These are phyloP conservation scores for Cokeromyces recurvatus DNA, from an alignment of 371 early-diverging fungal genomes.

Conservation along the genomic window DNA sequence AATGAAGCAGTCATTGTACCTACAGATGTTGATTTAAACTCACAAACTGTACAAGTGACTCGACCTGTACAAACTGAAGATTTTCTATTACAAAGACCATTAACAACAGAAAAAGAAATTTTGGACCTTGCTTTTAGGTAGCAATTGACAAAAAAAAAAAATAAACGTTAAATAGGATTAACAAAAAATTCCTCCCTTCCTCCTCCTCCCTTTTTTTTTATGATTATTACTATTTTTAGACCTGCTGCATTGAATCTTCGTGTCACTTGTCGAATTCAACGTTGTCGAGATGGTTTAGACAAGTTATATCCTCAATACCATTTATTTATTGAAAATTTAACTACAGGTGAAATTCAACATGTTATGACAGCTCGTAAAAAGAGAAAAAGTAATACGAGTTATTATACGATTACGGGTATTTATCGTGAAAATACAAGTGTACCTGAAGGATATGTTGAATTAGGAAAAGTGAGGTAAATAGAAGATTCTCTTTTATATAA, in stretches of 20 bases:
- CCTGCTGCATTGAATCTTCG: conserved; percentile 72
- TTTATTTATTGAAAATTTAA: conserved; percentile 66
- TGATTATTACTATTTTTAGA: conserved; percentile 26
- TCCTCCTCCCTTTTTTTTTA: too few relatives aligned
- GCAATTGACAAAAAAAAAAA: background rate
- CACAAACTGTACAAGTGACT: conserved; percentile 31
- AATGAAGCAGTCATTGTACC: conserved; percentile 12
- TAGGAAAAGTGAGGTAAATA: conserved; percentile 61
- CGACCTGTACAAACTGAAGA: conserved; percentile 37
- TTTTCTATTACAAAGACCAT: conserved; percentile 25
- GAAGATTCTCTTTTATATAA: background rate
- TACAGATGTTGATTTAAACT: conserved; percentile 8
- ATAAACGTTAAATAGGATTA: too few relatives aligned
- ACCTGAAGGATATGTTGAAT: conserved; percentile 22
- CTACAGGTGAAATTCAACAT: conserved; percentile 35
- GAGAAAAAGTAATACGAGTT: conserved; percentile 64
- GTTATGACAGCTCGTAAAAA: conserved; percentile 69
- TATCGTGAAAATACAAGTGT: conserved; percentile 13
- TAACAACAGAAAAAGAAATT: conserved; percentile 25
- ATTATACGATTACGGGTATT: conserved; percentile 65
- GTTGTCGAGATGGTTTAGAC: conserved; percentile 66
- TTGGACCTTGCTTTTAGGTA: conserved; percentile 38
- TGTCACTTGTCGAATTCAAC: conserved; percentile 72
- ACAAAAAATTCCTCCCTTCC: too few relatives aligned
- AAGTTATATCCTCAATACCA: conserved; percentile 73